Base-by-base conservation (phyloP, 176 grass and related monocot genomes). In the Aegilops sharonensis region DNA sequence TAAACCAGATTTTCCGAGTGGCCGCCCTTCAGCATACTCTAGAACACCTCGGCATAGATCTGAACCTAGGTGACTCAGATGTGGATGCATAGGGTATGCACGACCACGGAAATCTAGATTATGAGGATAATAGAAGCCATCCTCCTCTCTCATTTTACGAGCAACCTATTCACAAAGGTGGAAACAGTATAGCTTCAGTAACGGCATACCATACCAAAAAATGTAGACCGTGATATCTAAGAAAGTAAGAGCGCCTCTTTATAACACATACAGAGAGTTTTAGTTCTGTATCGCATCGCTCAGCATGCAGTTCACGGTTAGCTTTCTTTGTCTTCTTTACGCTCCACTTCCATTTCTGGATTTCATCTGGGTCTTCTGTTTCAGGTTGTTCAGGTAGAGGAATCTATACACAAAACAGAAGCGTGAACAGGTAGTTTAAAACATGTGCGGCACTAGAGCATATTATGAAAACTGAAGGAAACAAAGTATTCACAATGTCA, bases 61-160 rank as follows among this genome's bases (percentile, higher is more conserved):
- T 78, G 95, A 98, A 73, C 88, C 89, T 83, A 98, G 87, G 87
- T 98, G 95, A 79, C 84, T 95, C 60, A 98, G 78, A 87, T 98
- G 95, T 92, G 95, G 88, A 87, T 98, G 95, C 93, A 98, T 94
- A 36, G 95, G 95, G 61, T 98, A 98, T 40, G 93, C 93, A 78
- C 95, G 93, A 21, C 95, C 95, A 78, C 95, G 90, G 21, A 98
- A 98, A 80, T 98, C 95, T 1, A 98, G 78, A 85, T 95, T 98
- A 70, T 98, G 96, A 57, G 96, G 93, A 87, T 98, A 98, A 88
- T 95, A 91, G 89, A 98, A 98, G 39, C 91, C 96, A 85, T 88
- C 96, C 84, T 98, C 96, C 34, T 91, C 80, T 70, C 88, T 90
- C 96, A 95, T 95, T 93, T 91, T 98, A 62, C 84, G 88, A 75